Percentiles rank a stretch among this genome's conserved stretches.
Conservation (phyloP, 441 rosid species). For the Brassica hybrid region DNA sequence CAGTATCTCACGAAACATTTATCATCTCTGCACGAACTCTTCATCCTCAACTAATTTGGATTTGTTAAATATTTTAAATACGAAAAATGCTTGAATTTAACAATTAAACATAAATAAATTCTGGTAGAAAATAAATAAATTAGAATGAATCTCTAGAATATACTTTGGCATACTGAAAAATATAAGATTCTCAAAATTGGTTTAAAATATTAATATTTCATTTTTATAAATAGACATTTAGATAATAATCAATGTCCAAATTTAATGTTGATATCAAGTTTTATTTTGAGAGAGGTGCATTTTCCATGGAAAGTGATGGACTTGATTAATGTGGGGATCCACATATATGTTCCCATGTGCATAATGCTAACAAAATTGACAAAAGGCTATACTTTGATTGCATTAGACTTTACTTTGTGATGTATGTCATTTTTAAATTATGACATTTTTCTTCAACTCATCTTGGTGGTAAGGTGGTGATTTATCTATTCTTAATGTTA, state of each 20-base stretch:
- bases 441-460: background rate
- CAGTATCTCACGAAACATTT: background rate
- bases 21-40: background rate
- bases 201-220: background rate
- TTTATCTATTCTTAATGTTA: too few relatives aligned
- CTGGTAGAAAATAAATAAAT: too few relatives aligned
- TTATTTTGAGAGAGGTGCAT: slow-evolving; percentile 20
- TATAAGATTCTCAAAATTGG: background rate
- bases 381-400: slow-evolving; percentile 27
- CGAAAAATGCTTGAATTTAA: background rate
- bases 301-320: slow-evolving; percentile 40
- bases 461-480: background rate
- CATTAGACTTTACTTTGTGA: slow-evolving; percentile 22
- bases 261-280: slow-evolving; percentile 32
- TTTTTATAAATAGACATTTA: slow-evolving; percentile 1
- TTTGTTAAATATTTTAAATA: background rate
- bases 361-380: slow-evolving; percentile 28
- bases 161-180: background rate
- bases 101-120: background rate
- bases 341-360: slow-evolving; percentile 44
- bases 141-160: background rate
- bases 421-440: slow-evolving; percentile 7
- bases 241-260: slow-evolving; percentile 18
- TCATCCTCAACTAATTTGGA: background rate
- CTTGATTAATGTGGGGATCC: slow-evolving; percentile 43